These are phyloP conservation scores for Exophiala calicioides DNA, from an alignment of 2,329 filamentous ascomycete genomes.

Conservation along the genomic window DNA sequence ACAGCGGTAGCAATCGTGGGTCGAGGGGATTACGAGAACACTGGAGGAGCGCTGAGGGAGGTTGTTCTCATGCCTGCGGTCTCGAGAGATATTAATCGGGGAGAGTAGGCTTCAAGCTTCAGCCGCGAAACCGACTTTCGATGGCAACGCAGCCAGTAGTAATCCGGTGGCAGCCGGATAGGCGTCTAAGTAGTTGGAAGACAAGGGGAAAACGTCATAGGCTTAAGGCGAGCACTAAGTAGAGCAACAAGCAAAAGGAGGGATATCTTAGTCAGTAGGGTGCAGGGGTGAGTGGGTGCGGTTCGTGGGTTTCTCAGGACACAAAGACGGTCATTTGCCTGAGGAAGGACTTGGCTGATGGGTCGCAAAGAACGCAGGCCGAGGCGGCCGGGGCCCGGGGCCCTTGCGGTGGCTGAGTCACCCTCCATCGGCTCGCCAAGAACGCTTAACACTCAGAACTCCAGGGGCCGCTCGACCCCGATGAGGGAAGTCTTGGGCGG, in stretches of 20 bases:
- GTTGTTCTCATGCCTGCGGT: constrained; percentile 6
- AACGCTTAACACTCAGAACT: no score
- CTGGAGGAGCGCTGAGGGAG: background rate
- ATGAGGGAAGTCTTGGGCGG: no score
- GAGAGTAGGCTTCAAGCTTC: background rate
- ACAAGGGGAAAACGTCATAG: constrained; percentile 15
- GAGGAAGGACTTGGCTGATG: no score
- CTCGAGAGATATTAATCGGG: background rate
- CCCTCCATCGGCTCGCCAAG: no score
- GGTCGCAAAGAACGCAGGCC: no score
- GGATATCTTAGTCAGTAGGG: constrained; percentile 22
- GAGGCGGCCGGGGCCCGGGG: no score
- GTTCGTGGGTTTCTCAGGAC: no score
- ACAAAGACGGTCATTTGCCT: no score
- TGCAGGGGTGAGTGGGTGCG: background rate
- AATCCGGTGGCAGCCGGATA: constrained; percentile 24
- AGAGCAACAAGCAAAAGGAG: background rate
- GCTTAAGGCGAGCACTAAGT: background rate
- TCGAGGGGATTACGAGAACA: background rate
- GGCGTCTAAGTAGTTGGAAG: background rate
- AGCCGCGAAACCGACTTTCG: constrained; percentile 8
- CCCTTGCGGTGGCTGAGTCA: no score
- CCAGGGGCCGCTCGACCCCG: no score
- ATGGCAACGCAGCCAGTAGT: constrained; percentile 1
- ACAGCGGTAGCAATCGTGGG: no score